Conservation (phyloP, 345 rosid genomes). For the thale cress (Arabidopsis thaliana) region TAIR10.1 NC_003076.8:8030001-8030500, state of each 20-base stretch:
- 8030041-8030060: conserved; percentile 68
- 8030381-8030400: conserved; percentile 45
- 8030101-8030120: neutral
- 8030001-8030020: conserved; percentile 76
- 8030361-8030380: conserved; percentile 53
- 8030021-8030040: conserved; percentile 78
- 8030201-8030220: neutral
- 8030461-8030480: conserved; percentile 50
- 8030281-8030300: neutral
- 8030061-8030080: conserved; percentile 25
- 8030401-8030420: conserved; percentile 49
- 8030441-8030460: conserved; percentile 40
- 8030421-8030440: conserved; percentile 36
- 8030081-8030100: neutral
- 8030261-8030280: neutral
- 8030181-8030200: neutral
- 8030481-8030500: conserved; percentile 56
- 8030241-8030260: conserved; percentile 18
- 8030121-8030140: neutral
- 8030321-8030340: conserved; percentile 74
- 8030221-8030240: neutral
- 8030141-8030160: neutral
- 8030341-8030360: conserved; percentile 67
- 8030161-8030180: neutral
- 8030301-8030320: conserved; percentile 24